These are phyloP conservation scores for Exophiala dermatitidis DNA, from an alignment of 2,329 filamentous ascomycete genomes.

Conservation along the genomic window DNA sequence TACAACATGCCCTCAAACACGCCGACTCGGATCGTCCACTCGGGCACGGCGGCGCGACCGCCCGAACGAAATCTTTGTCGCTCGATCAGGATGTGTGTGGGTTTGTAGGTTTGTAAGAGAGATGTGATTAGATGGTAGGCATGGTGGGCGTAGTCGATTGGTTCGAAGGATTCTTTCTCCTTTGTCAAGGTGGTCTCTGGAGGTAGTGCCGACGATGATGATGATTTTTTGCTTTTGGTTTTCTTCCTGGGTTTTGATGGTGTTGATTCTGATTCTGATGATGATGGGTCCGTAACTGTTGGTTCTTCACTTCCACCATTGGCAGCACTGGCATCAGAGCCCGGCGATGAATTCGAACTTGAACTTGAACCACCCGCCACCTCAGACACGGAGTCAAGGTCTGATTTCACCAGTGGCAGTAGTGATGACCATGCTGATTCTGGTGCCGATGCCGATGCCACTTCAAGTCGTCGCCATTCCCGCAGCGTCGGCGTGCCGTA, in stretches of 20 bases:
- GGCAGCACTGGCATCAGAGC: too few relatives aligned
- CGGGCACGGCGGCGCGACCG: slow-evolving; percentile 58
- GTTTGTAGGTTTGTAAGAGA: slow-evolving; percentile 46
- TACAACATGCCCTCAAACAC: slow-evolving; percentile 76
- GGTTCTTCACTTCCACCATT: too few relatives aligned
- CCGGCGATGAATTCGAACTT: too few relatives aligned
- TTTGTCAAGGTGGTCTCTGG: too few relatives aligned
- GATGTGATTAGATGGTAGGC: slow-evolving; percentile 50
- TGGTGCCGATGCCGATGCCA: slow-evolving; percentile 28
- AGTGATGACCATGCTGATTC: too few relatives aligned
- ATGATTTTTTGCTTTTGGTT: too few relatives aligned
- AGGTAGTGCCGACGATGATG: too few relatives aligned
- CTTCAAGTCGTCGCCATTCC: slow-evolving; percentile 38
- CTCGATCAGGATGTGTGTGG: slow-evolving; percentile 65
- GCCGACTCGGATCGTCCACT: slow-evolving; percentile 79
- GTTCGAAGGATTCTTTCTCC: slow-evolving; percentile 45
- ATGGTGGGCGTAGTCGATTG: slow-evolving; percentile 46
- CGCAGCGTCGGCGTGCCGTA: slow-evolving; percentile 26
- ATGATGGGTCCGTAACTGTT: too few relatives aligned
- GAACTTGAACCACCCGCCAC: too few relatives aligned
- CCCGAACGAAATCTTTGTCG: slow-evolving; percentile 58
- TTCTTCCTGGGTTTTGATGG: neutral
- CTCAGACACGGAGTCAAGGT: too few relatives aligned
- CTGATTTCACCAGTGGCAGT: too few relatives aligned
- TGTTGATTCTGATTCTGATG: neutral